phyloP scores from a whole-genome alignment of 306 rosid genomes.

The Citrullus mucosospermus region DNA sequence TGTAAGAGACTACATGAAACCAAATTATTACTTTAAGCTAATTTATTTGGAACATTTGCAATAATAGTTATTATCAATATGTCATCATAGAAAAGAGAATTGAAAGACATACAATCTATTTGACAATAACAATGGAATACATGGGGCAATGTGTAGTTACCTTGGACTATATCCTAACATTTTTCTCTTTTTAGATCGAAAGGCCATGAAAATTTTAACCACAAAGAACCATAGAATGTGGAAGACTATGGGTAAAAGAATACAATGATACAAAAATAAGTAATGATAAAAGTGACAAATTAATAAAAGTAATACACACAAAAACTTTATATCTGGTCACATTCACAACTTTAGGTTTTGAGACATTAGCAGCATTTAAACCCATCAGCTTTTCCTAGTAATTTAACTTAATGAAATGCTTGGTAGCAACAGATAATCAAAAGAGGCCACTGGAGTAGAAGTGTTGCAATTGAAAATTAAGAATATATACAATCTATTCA shows the following conservation, averaged over 20 bases:
- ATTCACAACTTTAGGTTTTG: neutral
- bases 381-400: neutral
- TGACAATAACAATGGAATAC: neutral
- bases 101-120: too few species aligned
- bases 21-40: too few species aligned
- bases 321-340: neutral
- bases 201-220: neutral
- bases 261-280: neutral
- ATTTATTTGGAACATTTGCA: too few species aligned
- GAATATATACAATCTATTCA: neutral
- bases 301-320: neutral
- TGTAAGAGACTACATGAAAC: too few species aligned
- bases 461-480: neutral
- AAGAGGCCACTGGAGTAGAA: neutral
- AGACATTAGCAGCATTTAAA: neutral
- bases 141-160: neutral
- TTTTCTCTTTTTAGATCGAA: neutral
- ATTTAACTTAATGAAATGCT: neutral
- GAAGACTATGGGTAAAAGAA: neutral
- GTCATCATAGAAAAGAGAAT: too few species aligned
- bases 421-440: neutral
- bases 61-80: too few species aligned
- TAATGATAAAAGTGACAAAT: neutral
- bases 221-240: neutral
- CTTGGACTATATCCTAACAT: neutral